Evolutionary conservation across 495 filamentous ascomycete species (phyloP).

Genomic region (Neurospora sublineolata): DNA sequence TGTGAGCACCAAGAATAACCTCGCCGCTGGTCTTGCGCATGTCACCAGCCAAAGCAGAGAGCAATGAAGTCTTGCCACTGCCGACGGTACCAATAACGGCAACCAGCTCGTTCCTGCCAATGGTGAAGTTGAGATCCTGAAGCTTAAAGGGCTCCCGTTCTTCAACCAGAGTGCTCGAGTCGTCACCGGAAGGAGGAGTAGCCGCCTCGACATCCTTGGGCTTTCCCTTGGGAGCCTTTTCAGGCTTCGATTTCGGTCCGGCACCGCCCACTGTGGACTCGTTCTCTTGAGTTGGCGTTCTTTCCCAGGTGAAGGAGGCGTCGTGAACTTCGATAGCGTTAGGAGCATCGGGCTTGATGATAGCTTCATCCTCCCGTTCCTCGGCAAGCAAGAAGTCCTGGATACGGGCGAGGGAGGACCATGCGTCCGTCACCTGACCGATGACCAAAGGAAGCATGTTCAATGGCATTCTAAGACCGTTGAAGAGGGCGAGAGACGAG

Average conservation of each 20-base stretch:
- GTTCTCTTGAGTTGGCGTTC: slow-evolving; percentile 50
- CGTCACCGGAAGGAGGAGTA: slow-evolving; percentile 25
- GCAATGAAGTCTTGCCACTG: slow-evolving; percentile 81
- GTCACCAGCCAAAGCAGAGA: slow-evolving; percentile 84
- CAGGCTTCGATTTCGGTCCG: slow-evolving; percentile 21
- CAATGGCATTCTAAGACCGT: slow-evolving; percentile 75
- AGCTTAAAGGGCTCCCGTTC: slow-evolving; percentile 70
- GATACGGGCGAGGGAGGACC: slow-evolving; percentile 70
- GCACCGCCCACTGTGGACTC: slow-evolving; percentile 28
- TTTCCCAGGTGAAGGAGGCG: slow-evolving; percentile 91
- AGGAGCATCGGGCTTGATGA: slow-evolving; percentile 46
- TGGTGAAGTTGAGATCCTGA: slow-evolving; percentile 56
- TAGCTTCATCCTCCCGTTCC: slow-evolving; percentile 65
- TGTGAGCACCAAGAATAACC: slow-evolving; percentile 60
- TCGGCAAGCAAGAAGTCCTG: slow-evolving; percentile 80
- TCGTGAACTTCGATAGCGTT: slow-evolving; percentile 60
- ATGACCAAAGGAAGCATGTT: slow-evolving; percentile 83
- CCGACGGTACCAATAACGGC: slow-evolving; percentile 89
- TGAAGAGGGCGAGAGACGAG: slow-evolving; percentile 88
- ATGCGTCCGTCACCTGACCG: slow-evolving; percentile 79
- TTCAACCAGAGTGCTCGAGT: slow-evolving; percentile 42
- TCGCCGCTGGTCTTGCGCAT: slow-evolving; percentile 75
- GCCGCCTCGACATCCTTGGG: slow-evolving; percentile 15
- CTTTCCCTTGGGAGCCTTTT: slow-evolving; percentile 33
- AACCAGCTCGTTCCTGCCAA: slow-evolving; percentile 73